Conservation (phyloP, 2,329 filamentous ascomycete species). For the Colletotrichum limetticola region DNA sequence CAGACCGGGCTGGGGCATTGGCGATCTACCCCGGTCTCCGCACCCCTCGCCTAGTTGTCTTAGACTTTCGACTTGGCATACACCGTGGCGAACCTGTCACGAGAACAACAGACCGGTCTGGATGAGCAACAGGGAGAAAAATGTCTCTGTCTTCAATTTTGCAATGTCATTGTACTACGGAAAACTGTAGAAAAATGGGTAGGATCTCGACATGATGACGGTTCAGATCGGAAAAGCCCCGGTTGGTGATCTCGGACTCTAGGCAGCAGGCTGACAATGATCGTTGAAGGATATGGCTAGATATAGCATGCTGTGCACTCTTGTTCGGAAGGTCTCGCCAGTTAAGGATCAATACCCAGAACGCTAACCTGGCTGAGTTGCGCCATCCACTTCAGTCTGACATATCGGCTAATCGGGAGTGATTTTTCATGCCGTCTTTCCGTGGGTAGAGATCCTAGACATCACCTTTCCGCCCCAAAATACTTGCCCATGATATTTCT, state of each 20-base stretch:
- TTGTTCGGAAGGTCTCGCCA: not conserved
- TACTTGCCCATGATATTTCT: too few relatives aligned
- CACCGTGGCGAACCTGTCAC: not conserved
- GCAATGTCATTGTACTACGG: not conserved
- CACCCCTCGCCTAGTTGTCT: not conserved
- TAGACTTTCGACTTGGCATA: not conserved
- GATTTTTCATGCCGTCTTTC: too few relatives aligned
- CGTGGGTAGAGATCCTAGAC: too few relatives aligned
- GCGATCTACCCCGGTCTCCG: not conserved
- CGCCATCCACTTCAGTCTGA: too few relatives aligned
- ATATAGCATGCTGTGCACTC: not conserved
- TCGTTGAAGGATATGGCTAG: not conserved
- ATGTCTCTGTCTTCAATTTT: not conserved
- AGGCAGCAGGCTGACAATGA: not conserved
- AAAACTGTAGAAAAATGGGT: not conserved
- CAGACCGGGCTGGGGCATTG: not conserved
- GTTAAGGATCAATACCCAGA: not conserved
- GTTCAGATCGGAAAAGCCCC: not conserved
- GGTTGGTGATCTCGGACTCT: not conserved
- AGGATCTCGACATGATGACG: not conserved
- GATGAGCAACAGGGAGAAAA: not conserved
- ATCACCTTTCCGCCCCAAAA: too few relatives aligned
- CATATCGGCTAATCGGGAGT: not conserved
- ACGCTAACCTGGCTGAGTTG: not conserved
- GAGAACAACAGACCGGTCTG: not conserved